Percentiles rank a stretch among this genome's conserved stretches.
phyloP scores from a whole-genome alignment of 305 asterid species.

The Euphrasia arctica region DNA sequence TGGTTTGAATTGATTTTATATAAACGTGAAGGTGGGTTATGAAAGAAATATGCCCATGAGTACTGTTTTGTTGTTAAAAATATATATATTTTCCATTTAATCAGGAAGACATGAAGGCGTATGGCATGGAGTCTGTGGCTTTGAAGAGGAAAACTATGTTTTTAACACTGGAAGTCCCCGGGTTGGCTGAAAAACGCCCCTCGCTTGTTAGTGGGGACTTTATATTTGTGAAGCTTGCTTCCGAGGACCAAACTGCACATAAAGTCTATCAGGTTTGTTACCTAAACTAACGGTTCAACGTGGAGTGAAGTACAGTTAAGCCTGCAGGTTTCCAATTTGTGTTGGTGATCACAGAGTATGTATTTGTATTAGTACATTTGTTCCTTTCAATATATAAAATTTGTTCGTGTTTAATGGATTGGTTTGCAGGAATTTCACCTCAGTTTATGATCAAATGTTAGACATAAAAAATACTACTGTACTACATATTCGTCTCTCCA shows the following conservation, averaged over 20 bases:
- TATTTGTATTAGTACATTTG: slow-evolving; percentile 1
- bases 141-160: slow-evolving; percentile 48
- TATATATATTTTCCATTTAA: slow-evolving; percentile 18
- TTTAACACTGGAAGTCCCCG: slow-evolving; percentile 87
- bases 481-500: not conserved
- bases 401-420: slow-evolving; percentile 5
- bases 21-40: not conserved
- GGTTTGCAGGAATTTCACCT: slow-evolving; percentile 1
- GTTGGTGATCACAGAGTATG: not conserved
- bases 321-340: too few relatives aligned
- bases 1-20: not conserved
- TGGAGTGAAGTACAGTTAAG: not conserved
- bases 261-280: slow-evolving; percentile 53
- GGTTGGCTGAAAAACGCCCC: slow-evolving; percentile 96
- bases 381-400: not conserved
- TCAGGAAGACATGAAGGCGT: slow-evolving; percentile 82
- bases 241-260: slow-evolving; percentile 31
- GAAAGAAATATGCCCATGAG: too few relatives aligned
- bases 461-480: not conserved
- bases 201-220: slow-evolving; percentile 82
- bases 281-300: slow-evolving; percentile 12
- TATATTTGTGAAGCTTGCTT: slow-evolving; percentile 54
- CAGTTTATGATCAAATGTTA: slow-evolving; percentile 5
- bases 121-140: slow-evolving; percentile 65
- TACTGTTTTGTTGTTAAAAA: not conserved